A percentile compares a stretch with the other conserved stretches of the same genome.
phyloP scores from a whole-genome alignment of 2,329 filamentous ascomycete species.

The Hortaea werneckii region DNA sequence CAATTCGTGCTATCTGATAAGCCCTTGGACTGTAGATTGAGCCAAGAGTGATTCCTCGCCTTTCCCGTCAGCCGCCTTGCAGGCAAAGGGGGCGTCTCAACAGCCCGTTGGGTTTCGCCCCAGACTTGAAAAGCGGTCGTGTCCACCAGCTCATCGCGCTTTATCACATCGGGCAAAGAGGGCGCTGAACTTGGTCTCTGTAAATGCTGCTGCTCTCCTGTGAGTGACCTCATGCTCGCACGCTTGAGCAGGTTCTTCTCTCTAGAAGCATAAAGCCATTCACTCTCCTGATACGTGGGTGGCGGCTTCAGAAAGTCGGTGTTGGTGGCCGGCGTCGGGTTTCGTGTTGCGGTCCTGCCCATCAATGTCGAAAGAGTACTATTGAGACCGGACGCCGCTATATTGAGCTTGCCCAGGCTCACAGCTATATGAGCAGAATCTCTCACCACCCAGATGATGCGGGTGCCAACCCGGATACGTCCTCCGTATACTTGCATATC shows the following conservation, averaged over 20 bases:
- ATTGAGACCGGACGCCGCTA: conserved; percentile 2
- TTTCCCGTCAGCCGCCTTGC: background rate
- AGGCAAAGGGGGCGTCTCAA: too few relatives aligned
- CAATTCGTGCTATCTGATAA: background rate
- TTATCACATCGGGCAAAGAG: too few relatives aligned
- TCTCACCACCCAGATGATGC: conserved; percentile 8
- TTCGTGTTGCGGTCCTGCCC: background rate
- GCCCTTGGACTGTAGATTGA: background rate
- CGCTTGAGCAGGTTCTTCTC: background rate
- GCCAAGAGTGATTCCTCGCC: background rate
- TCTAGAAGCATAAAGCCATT: background rate
- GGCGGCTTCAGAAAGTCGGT: background rate
- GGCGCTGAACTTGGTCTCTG: too few relatives aligned
- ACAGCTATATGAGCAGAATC: conserved; percentile 7
- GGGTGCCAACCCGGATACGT: conserved; percentile 3
- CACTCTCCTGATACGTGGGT: background rate
- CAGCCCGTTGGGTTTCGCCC: too few relatives aligned
- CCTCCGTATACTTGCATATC: conserved; percentile 7
- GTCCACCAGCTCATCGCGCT: too few relatives aligned
- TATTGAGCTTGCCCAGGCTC: conserved; percentile 6
- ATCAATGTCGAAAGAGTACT: background rate
- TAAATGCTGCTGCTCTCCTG: too few relatives aligned
- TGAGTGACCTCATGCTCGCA: background rate
- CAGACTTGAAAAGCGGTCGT: too few relatives aligned
- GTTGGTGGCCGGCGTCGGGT: background rate